A percentile compares a stretch with the other conserved stretches of the same genome.
Conservation (phyloP, 1,284 basidiomycete species). For the Phaffia rhodozyma region DNA sequence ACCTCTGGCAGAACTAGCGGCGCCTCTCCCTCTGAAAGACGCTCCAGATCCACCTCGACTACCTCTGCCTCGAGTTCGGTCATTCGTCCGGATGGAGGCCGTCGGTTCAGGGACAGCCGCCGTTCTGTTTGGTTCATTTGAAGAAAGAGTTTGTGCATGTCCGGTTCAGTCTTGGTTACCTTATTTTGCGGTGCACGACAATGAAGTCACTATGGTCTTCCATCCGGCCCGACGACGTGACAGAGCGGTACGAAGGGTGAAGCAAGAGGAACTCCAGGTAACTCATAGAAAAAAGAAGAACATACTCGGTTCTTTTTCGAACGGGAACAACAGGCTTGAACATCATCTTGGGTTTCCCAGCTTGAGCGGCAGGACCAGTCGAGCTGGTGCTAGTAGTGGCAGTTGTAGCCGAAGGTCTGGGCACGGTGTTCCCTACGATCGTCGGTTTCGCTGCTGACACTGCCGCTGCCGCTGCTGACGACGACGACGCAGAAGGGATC, state of each 20-base stretch:
- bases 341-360: constrained; percentile 13
- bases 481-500: not conserved
- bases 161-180: no score
- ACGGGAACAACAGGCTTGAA: constrained; percentile 16
- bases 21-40: not conserved
- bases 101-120: not conserved
- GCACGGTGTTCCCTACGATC: constrained; percentile 12
- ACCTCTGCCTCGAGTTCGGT: constrained; percentile 38
- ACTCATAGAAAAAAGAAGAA: not conserved
- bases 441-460: not conserved
- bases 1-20: constrained; percentile 29
- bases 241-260: not conserved
- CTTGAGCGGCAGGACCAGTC: not conserved
- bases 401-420: not conserved
- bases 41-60: constrained; percentile 28
- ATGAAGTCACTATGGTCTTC: not conserved
- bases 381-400: not conserved
- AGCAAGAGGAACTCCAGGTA: not conserved
- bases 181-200: not conserved
- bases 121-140: no score
- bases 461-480: not conserved
- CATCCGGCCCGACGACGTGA: not conserved
- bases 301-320: constrained; percentile 15
- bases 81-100: constrained; percentile 25
- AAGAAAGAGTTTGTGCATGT: no score